Evolutionary conservation across 148 eudicot species (phyloP).

Genomic region (Rhododendron simsii): DNA sequence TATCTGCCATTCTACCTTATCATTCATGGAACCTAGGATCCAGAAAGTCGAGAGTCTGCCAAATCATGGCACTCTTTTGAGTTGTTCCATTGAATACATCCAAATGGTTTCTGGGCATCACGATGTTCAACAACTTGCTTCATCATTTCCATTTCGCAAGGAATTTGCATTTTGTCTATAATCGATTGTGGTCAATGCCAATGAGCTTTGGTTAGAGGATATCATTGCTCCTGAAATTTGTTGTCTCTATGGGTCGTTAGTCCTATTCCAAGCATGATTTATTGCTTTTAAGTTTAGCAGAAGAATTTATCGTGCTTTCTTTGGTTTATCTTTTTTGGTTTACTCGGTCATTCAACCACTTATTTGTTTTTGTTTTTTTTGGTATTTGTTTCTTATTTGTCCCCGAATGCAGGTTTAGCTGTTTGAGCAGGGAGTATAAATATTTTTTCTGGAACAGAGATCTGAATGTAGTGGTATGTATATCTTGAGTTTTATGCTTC

Average conservation of each 20-base stretch:
- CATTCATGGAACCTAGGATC: not conserved
- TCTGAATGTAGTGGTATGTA: constrained; percentile 53
- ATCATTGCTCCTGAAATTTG: not conserved
- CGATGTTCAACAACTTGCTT: not conserved
- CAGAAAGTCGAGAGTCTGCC: not conserved
- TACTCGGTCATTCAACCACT: constrained; percentile 4
- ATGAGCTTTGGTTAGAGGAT: not conserved
- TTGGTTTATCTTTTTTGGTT: not conserved
- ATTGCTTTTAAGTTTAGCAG: not conserved
- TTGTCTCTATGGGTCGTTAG: not conserved
- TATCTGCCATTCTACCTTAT: not conserved
- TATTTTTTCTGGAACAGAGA: constrained; percentile 86
- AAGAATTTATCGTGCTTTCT: not conserved
- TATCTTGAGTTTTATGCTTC: not conserved
- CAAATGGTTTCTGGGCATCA: not conserved
- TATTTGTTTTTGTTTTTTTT: not conserved
- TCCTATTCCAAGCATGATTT: not conserved
- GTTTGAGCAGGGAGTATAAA: constrained; percentile 81
- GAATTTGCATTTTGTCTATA: not conserved
- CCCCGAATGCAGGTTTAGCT: constrained; percentile 59
- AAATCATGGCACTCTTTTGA: not conserved
- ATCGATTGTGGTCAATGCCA: not conserved
- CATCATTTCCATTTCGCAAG: not conserved
- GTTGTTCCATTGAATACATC: not conserved
- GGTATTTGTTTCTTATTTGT: not conserved